Evolutionary conservation across 805 yeast species (phyloP).

Genomic region (Priceomyces castillae): DNA sequence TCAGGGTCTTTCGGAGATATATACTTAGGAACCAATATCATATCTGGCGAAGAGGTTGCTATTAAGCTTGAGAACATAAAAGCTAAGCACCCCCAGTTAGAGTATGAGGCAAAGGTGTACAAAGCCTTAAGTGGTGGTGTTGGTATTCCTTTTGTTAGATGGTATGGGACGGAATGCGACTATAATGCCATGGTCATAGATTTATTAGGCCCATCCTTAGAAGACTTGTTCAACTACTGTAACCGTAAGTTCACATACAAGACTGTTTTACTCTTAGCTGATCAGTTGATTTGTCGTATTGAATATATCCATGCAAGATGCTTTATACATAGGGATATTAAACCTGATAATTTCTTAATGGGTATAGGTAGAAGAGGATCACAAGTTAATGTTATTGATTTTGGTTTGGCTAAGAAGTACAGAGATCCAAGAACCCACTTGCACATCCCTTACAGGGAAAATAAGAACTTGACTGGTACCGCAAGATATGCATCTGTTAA

Average conservation of each 20-base stretch:
- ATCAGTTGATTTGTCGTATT: slow-evolving; percentile 89
- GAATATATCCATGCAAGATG: slow-evolving; percentile 95
- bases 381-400: slow-evolving; percentile 90
- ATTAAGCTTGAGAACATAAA: slow-evolving; percentile 86
- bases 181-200: slow-evolving; percentile 97
- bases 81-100: slow-evolving; percentile 95
- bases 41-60: slow-evolving; percentile 97
- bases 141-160: slow-evolving; percentile 94
- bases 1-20: slow-evolving; percentile 98
- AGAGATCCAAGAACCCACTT: slow-evolving; percentile 91
- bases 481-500: slow-evolving; percentile 95
- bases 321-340: slow-evolving; percentile 80
- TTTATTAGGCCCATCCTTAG: slow-evolving; percentile 90
- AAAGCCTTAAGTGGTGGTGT: slow-evolving; percentile 94
- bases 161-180: slow-evolving; percentile 92
- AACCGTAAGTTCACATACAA: slow-evolving; percentile 89
- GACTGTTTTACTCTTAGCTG: slow-evolving; percentile 89
- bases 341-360: slow-evolving; percentile 82
- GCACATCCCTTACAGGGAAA: slow-evolving; percentile 95
- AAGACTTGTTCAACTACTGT: slow-evolving; percentile 94
- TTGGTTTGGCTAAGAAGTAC: slow-evolving; percentile 90
- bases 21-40: slow-evolving; percentile 87
- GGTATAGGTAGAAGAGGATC: slow-evolving; percentile 93
- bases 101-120: slow-evolving; percentile 95
- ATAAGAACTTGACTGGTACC: slow-evolving; percentile 94